A percentile compares a stretch with the other conserved stretches of the same genome.
Conservation (phyloP, 805 yeast genomes). For the Scheffersomyces ergatensis region DNA sequence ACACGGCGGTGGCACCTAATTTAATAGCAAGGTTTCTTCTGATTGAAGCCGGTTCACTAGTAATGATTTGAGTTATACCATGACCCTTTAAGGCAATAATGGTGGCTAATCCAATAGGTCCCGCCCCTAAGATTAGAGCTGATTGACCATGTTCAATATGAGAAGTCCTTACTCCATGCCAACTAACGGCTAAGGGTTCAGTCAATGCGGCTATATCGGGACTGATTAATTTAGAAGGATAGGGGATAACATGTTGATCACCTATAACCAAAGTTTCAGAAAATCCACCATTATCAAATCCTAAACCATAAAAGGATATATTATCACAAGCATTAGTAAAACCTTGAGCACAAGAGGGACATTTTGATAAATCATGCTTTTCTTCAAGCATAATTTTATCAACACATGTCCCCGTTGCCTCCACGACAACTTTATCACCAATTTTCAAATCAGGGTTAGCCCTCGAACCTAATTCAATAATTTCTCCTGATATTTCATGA, state of each 20-base stretch:
- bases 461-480: constrained; percentile 55
- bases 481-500: constrained; percentile 66
- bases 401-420: constrained; percentile 58
- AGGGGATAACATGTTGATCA: constrained; percentile 35
- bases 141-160: constrained; percentile 43
- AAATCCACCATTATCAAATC: constrained; percentile 56
- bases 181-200: constrained; percentile 59
- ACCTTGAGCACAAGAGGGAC: constrained; percentile 51
- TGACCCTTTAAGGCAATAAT: constrained; percentile 51
- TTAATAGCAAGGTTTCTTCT: constrained; percentile 55
- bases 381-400: constrained; percentile 41
- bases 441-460: constrained; percentile 46
- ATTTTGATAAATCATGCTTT: constrained; percentile 25
- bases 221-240: constrained; percentile 39
- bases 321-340: constrained; percentile 51
- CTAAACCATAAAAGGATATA: constrained; percentile 52
- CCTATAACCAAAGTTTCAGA: constrained; percentile 48
- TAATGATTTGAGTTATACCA: constrained; percentile 44
- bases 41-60: constrained; percentile 53
- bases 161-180: constrained; percentile 52
- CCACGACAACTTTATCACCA: constrained; percentile 70
- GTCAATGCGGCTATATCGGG: constrained; percentile 49
- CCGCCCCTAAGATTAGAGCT: constrained; percentile 58
- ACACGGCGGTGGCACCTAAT: constrained; percentile 41
- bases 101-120: constrained; percentile 62